Evolutionary conservation across 1,284 basidiomycete genomes (phyloP), one percentile per base, ranked within the genome.

Genomic region (Austroboletus rostrupii): DNA sequence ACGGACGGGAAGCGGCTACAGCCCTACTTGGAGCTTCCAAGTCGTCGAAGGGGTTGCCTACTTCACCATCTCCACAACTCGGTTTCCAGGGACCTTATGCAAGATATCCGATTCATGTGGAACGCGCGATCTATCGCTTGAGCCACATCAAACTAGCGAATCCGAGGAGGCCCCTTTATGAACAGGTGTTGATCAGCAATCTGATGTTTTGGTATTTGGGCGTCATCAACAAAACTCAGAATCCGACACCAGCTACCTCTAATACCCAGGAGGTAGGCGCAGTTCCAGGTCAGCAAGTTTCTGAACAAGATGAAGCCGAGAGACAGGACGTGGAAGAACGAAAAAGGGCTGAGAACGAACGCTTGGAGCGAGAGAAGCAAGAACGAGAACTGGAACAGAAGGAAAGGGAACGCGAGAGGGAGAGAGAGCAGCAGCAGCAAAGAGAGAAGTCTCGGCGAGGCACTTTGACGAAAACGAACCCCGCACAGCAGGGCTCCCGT

Each of bases 151-250:
- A 99, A 72, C 78, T 99, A 40, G 96, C 97, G 21, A 98, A 99
- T 69, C 95, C 96, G 11, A 80, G 97, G 47, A 78, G 96, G 39
- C 94, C 97, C 17, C 76, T 99, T 16, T 98, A 97, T 63, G 97
- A 99, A 73, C 96, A 99, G 70, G 96, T 99, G 45, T 74, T 99
- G 54, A 99, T 99, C 69, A 97, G 93, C 62, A 99, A 99, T 69
- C 77, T 99, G 59, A 99, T 98, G 95, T 99, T 99, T 77, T 99
- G 96, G 96, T 99, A 99, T 68, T 79, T 99, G 36, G 91, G 92
- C n/a, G 83, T 99, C 56, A 97, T 99, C 71, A 97, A 98, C 68
- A 93, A 89, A 71, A 77, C 83, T 28, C 84, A 83, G 63, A 78
- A 70, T 43, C 64, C 74, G 16, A 57, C 71, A 29, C 61, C 73